These are phyloP conservation scores for Wilcoxina mikolae DNA, from an alignment of 495 filamentous ascomycete species.

Conservation along the genomic window DNA sequence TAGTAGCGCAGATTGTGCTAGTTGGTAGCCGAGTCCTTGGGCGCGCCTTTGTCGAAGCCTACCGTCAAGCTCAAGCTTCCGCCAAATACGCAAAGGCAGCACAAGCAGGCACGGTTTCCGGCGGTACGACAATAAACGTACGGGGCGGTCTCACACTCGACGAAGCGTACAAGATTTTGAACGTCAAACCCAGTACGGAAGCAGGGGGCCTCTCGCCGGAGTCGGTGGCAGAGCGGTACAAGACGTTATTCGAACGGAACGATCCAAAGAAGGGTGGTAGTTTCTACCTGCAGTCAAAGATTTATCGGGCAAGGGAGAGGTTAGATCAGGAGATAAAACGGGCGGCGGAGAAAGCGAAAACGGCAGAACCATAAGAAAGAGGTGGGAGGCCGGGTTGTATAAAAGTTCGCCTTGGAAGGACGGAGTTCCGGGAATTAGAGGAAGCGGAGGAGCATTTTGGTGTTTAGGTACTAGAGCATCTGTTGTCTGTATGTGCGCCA, in stretches of 20 bases:
- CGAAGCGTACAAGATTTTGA: constrained; percentile 94
- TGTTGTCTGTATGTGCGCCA: background rate
- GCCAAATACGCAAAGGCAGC: constrained; percentile 59
- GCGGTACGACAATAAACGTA: constrained; percentile 37
- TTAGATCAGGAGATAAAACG: constrained; percentile 67
- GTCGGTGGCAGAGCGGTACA: constrained; percentile 69
- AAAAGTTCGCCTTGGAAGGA: background rate
- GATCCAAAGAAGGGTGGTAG: constrained; percentile 89
- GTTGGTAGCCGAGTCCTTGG: constrained; percentile 81
- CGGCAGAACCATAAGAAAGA: background rate
- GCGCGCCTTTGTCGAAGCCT: constrained; percentile 81
- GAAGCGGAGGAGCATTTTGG: background rate
- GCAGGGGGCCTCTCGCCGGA: constrained; percentile 62
- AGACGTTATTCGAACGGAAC: constrained; percentile 84
- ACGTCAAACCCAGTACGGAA: constrained; percentile 68
- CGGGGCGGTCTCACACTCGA: constrained; percentile 71
- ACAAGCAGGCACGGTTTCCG: constrained; percentile 32
- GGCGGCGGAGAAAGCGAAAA: constrained; percentile 35
- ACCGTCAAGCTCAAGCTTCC: constrained; percentile 77
- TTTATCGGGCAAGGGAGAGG: constrained; percentile 75
- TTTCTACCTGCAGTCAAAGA: constrained; percentile 96
- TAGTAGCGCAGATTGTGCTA: constrained; percentile 83
- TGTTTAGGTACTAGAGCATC: background rate
- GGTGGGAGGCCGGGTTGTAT: background rate
- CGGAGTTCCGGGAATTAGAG: background rate